Conservation (phyloP, 495 filamentous ascomycete species). For the Neurospora sp. region DNA sequence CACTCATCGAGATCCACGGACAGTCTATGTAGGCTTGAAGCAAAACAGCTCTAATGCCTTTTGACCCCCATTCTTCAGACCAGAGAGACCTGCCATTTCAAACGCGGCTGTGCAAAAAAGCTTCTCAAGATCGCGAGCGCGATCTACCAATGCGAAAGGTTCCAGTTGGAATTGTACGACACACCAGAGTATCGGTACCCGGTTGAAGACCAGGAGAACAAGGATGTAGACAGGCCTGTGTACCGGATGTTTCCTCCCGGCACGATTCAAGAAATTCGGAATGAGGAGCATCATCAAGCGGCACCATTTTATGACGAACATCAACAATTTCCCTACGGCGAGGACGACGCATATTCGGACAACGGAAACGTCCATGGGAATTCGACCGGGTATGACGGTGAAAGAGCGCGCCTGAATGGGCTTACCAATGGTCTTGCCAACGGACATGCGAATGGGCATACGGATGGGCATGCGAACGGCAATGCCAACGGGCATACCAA, state of each 20-base stretch:
- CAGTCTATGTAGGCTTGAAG: not conserved
- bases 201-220: not conserved
- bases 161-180: not conserved
- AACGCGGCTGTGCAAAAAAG: not conserved
- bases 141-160: not conserved
- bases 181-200: not conserved
- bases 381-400: not conserved
- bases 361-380: not conserved
- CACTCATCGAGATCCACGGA: not conserved
- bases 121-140: not conserved
- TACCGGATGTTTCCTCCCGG: not conserved
- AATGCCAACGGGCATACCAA: not conserved
- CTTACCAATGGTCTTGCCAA: too few species aligned
- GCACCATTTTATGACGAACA: not conserved
- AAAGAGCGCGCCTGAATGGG: not conserved
- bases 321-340: not conserved
- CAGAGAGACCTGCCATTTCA: not conserved
- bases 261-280: not conserved
- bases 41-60: not conserved
- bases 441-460: too few species aligned
- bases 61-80: not conserved
- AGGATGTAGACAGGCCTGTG: not conserved
- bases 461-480: too few species aligned
- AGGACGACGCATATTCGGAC: not conserved
- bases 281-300: not conserved